These are phyloP conservation scores for Talaromyces sp. DNA, from an alignment of 2,329 filamentous ascomycete genomes.

Conservation along the genomic window DNA sequence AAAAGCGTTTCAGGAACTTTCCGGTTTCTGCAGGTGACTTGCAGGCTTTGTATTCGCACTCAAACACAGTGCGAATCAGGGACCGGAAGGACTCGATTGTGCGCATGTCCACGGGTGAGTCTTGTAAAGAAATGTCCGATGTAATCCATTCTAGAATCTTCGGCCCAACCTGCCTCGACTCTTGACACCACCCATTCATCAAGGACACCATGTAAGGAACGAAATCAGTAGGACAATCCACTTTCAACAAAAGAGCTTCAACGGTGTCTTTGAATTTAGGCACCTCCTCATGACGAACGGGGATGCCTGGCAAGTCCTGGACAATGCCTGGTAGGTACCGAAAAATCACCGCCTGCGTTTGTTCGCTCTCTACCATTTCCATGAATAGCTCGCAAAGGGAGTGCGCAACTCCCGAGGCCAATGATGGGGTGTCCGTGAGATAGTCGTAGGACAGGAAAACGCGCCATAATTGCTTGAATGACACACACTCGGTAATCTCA, in stretches of 20 bases:
- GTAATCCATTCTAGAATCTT: constrained; percentile 39
- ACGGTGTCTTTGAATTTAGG: constrained; percentile 37
- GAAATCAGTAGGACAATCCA: constrained; percentile 27
- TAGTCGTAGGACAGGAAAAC: constrained; percentile 42
- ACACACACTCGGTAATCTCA: constrained; percentile 24
- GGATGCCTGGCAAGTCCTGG: constrained; percentile 36
- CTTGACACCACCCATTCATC: constrained; percentile 27
- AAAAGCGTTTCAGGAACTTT: constrained; percentile 26
- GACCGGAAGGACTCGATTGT: constrained; percentile 40
- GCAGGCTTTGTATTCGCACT: constrained; percentile 7
- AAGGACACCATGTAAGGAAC: constrained; percentile 37
- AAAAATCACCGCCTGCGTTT: background rate
- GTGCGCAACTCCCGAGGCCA: constrained; percentile 36
- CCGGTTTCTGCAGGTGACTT: background rate
- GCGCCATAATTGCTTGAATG: constrained; percentile 40
- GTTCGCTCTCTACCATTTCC: background rate
- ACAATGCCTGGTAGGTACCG: constrained; percentile 24
- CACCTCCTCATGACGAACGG: constrained; percentile 39
- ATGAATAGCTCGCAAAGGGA: constrained; percentile 31
- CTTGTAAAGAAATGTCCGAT: constrained; percentile 34
- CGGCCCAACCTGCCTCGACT: constrained; percentile 26
- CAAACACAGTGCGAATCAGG: constrained; percentile 35
- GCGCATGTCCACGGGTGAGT: constrained; percentile 34
- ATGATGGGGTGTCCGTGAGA: constrained; percentile 33
- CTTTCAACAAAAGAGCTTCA: constrained; percentile 32